Percentiles rank a stretch among this genome's conserved stretches.
Conservation (phyloP, 2,329 filamentous ascomycete species). For the Pseudogymnoascus sp. region DNA sequence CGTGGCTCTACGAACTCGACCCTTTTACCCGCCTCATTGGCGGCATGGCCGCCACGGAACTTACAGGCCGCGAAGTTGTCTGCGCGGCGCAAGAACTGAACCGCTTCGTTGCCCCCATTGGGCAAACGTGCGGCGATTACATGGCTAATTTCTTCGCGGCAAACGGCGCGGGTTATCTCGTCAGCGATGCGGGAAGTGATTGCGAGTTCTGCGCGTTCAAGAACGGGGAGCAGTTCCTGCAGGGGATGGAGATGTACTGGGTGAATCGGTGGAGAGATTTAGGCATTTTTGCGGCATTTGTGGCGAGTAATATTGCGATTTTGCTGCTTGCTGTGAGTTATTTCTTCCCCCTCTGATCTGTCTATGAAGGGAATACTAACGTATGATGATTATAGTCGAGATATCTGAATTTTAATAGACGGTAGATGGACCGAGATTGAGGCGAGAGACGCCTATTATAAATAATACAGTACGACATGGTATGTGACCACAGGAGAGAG, state of each 20-base stretch:
- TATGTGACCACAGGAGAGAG: not conserved
- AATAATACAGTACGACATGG: conserved; percentile 1
- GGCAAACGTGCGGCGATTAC: conserved; percentile 50
- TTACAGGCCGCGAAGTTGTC: conserved; percentile 39
- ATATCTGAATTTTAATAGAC: conserved; percentile 38
- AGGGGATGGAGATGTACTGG: conserved; percentile 56
- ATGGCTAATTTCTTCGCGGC: conserved; percentile 42
- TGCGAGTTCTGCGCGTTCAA: conserved; percentile 56
- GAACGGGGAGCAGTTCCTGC: conserved; percentile 70
- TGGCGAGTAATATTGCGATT: conserved; percentile 66
- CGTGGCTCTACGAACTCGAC: conserved; percentile 46
- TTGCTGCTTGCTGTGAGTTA: conserved; percentile 47
- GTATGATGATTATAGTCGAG: conserved; percentile 29
- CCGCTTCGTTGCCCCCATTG: conserved; percentile 29
- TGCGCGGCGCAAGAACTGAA: conserved; percentile 44
- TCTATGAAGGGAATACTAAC: conserved; percentile 13
- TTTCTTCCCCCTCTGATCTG: not conserved
- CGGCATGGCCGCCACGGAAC: conserved; percentile 42
- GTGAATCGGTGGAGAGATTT: conserved; percentile 69
- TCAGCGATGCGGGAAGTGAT: conserved; percentile 45
- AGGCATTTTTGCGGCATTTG: conserved; percentile 68
- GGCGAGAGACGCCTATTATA: conserved; percentile 1
- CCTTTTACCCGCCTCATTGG: conserved; percentile 55
- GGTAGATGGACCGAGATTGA: conserved; percentile 24
- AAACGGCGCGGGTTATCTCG: conserved; percentile 34